Base-by-base conservation (phyloP, 228 moss, liverwort and hornwort species). In the Sphagnum fallax region DNA sequence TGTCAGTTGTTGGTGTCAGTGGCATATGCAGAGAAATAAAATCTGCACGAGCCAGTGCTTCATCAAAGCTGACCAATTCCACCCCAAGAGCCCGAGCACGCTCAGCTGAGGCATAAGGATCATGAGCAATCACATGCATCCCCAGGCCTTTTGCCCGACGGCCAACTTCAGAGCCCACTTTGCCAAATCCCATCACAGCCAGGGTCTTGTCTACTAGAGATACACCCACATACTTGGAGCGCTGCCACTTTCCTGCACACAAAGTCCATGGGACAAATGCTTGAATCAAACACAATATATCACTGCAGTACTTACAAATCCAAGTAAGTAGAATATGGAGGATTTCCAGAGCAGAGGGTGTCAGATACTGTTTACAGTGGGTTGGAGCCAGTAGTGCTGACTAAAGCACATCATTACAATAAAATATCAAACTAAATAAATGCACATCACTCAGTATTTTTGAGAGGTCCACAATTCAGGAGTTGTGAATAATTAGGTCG, bases 1-100 rank as follows among this genome's bases (percentile, higher is more conserved):
- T 97, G 78, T 97, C 85, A 48, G 97, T 97, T 6, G 82, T 77
- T 6, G 90, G 91, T 47, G 97, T 97, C 10, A 97, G 76, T 0
- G 97, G 97, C 97, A 97, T 97, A 81, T 97, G 97, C 11, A 97
- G 85, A 12, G 97, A 93, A 66, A 97, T 90, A 60, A 97, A 97
- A 72, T 97, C 90, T 0, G 93, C 88, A 5, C 71, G 76, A 0
- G 74, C 65, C n/a, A 97, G 70, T 6, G 97, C 93, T 11, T 91
- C 97, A 8, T 97, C 91, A 14, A 93, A 97, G 63, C 83, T 85
- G 72, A 97, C 97, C 62, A 97, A 75, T 67, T 97, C 97, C 66
- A 97, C 97, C 6, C 97, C 97, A 73, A 91, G 68, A 1, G 97
- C 85, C 64, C 88, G 82, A 5, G 97, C 97, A 0, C 97, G 85